Base-by-base conservation (phyloP, 805 yeast species). In the Teunomyces panamensis region DNA sequence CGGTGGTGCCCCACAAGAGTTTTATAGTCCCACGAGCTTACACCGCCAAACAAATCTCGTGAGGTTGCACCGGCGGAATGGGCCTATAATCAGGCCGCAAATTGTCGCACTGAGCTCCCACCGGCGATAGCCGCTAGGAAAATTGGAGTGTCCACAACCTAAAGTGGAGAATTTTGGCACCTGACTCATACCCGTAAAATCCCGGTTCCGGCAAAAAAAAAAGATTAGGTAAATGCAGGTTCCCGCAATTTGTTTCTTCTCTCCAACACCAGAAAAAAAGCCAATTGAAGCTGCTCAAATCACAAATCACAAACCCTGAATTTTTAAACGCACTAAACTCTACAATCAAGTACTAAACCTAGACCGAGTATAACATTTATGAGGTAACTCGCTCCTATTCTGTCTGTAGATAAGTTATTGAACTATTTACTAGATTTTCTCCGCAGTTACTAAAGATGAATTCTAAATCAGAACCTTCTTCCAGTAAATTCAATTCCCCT, bases 1-100 rank as follows among this genome's bases (percentile, higher is more conserved):
- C 17, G 29, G 41, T 37, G 41, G 24, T 37, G 41, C 41, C 41
- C 41, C 41, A 37, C 41, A 37, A 26, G 34, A 32, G 41, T 37
- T 37, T 37, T 37, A 37, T 37, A 37, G 41, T 37, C 41, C 34
- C 13, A 17, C 26, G 26, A 35, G 28, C 26, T 16, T 35, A 35
- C 28, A 16, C n/a, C 26, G 39, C 26, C 13, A 16, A 9, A 20
- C 39, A 10, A 35, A 20, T 20, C 26, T 35, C 27, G 27, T 11
- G 26, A 17, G 34, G 34, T 32, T 32, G 16, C 34, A 32, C 39
- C 39, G 26, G 39, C 16, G 9, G 4, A 35, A 35, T 35, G 39
- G 39, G 39, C 39, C 39, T 35, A 35, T 35, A n/a, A 9, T 26
- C 26, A 35, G 5, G 39, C 39, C 27, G 41, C 14, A 37, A 37